Conservation (phyloP, 352 stramenopile species). For the Thraustochytrium striatum region DNA sequence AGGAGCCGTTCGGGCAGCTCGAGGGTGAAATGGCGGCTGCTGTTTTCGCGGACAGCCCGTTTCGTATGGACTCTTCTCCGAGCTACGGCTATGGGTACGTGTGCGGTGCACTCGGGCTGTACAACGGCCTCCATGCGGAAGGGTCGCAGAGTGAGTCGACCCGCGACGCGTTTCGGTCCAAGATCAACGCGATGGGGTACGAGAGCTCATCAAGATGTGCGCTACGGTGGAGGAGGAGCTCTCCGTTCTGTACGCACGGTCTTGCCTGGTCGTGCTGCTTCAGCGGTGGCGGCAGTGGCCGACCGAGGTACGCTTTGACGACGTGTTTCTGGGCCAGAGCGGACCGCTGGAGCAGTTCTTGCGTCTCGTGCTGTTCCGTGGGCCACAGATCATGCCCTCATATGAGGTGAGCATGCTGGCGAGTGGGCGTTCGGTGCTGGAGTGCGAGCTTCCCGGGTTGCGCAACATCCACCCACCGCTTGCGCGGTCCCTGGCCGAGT, state of each 20-base stretch:
- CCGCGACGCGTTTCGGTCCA: constrained; percentile 23
- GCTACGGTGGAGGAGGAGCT: constrained; percentile 30
- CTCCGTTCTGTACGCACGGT: constrained; percentile 32
- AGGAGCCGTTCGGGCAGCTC: constrained; percentile 42
- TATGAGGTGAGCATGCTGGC: constrained; percentile 2
- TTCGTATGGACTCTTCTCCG: constrained; percentile 10
- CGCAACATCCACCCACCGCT: neutral
- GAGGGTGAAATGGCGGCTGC: constrained; percentile 16
- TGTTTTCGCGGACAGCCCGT: constrained; percentile 45
- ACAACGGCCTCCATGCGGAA: constrained; percentile 42
- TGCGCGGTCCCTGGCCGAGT: neutral
- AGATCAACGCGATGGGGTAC: constrained; percentile 2
- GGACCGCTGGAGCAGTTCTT: neutral
- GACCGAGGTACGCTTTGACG: neutral
- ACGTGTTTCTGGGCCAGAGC: neutral
- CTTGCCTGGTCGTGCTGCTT: constrained; percentile 12
- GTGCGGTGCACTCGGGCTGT: constrained; percentile 28
- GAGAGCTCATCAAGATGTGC: constrained; percentile 28
- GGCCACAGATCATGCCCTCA: constrained; percentile 28
- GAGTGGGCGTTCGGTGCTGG: neutral
- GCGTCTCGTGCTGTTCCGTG: constrained; percentile 34
- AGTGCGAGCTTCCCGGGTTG: constrained; percentile 1
- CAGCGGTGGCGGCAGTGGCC: constrained; percentile 40
- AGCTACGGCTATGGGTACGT: constrained; percentile 41
- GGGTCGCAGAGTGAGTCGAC: neutral